Conservation (phyloP, 352 stramenopile species). For the Elongisporangium undulatum region DNA sequence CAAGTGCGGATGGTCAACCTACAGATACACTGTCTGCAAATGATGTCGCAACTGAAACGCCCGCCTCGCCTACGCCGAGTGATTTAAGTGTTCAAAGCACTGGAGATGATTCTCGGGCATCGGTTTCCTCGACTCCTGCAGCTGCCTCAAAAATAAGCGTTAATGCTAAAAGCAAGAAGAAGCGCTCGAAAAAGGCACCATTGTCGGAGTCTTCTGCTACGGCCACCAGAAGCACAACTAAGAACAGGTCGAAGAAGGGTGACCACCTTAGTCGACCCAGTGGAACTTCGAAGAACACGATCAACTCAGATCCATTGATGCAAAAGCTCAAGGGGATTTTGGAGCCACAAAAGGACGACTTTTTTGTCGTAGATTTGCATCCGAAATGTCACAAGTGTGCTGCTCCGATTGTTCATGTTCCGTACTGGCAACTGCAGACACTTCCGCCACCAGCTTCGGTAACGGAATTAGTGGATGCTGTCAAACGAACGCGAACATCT, state of each 20-base stretch:
- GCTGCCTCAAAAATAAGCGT: constrained; percentile 20
- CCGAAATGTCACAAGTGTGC: constrained; percentile 87
- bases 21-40: constrained; percentile 7
- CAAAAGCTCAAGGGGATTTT: constrained; percentile 97
- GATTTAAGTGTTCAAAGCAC: background rate
- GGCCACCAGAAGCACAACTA: constrained; percentile 66
- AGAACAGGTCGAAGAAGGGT: constrained; percentile 64
- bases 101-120: background rate
- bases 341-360: constrained; percentile 98
- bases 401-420: constrained; percentile 77
- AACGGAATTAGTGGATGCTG: constrained; percentile 70
- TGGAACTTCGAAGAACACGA: constrained; percentile 61
- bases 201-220: constrained; percentile 43
- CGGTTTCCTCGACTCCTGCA: constrained; percentile 1
- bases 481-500: constrained; percentile 69
- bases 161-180: constrained; percentile 65
- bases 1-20: constrained; percentile 12
- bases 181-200: constrained; percentile 32
- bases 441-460: constrained; percentile 52
- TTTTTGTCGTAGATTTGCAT: constrained; percentile 97
- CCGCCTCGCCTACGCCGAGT: background rate
- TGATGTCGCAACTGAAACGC: constrained; percentile 19
- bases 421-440: constrained; percentile 84
- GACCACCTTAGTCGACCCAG: constrained; percentile 28
- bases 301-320: constrained; percentile 95